A percentile compares a stretch with the other conserved stretches of the same genome.
Conservation (phyloP, 2,329 filamentous ascomycete genomes). For the Diaporthe sp. region DNA sequence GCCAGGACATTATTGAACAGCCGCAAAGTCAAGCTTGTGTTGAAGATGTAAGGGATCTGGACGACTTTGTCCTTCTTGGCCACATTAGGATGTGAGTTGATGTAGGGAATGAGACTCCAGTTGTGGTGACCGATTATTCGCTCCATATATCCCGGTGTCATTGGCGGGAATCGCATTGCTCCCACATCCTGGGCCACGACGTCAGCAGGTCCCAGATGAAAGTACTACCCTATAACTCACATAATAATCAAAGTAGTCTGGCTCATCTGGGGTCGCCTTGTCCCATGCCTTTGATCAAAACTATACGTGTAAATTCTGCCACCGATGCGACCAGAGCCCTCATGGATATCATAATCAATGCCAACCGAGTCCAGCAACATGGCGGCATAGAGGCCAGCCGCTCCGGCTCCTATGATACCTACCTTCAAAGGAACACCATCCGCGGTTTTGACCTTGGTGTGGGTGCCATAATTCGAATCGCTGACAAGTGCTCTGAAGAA, state of each 20-base stretch:
- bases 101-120: slow-evolving; percentile 45
- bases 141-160: slow-evolving; percentile 46
- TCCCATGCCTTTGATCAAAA: slow-evolving; percentile 47
- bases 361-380: slow-evolving; percentile 51
- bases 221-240: slow-evolving; percentile 24
- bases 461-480: slow-evolving; percentile 40
- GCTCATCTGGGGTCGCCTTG: slow-evolving; percentile 41
- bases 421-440: slow-evolving; percentile 44
- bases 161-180: slow-evolving; percentile 57
- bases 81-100: slow-evolving; percentile 40
- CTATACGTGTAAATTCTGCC: slow-evolving; percentile 54
- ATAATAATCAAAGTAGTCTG: slow-evolving; percentile 51
- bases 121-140: slow-evolving; percentile 43
- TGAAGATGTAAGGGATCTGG: slow-evolving; percentile 43
- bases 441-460: slow-evolving; percentile 37
- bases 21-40: slow-evolving; percentile 43
- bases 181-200: slow-evolving; percentile 50
- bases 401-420: slow-evolving; percentile 55
- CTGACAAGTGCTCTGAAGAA: slow-evolving; percentile 42
- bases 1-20: slow-evolving; percentile 42
- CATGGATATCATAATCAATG: slow-evolving; percentile 55
- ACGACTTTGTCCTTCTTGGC: slow-evolving; percentile 39
- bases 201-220: slow-evolving; percentile 7
- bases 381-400: slow-evolving; percentile 53
- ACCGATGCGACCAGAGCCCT: slow-evolving; percentile 52